Base-by-base conservation (phyloP, 2,329 filamentous ascomycete genomes). In the Aspergillus novoparasiticus region DNA sequence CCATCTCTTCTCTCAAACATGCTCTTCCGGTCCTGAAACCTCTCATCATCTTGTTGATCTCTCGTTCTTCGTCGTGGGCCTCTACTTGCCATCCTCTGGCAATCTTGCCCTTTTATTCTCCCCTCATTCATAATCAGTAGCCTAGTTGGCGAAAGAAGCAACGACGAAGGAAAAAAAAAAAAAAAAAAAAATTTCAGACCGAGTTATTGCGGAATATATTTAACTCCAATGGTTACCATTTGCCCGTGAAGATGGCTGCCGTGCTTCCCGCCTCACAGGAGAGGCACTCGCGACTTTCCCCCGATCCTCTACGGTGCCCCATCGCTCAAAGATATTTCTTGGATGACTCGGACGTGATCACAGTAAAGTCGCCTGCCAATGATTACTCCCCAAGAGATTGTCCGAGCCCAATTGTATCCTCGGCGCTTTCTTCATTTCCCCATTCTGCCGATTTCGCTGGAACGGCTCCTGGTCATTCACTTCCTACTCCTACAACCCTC, bases 401-500 rank as follows among this genome's bases (percentile, higher is more conserved):
- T 54, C 65, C 69, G 46, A 71, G 69, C 59, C 69, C 72, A 16
- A 57, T 72, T 41, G 60, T 75, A 16, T 74, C 76, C 10, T 77
- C 78, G 2, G 62, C 72, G 4, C 68, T 75, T 6, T 80, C 79
- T 14, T 78, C 79, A 23, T 69, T 73, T 6, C 72, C 75, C 2
- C 72, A 79, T 12, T 81, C 79, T 21, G 76, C 80, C 8, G 73
- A 69, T 45, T 72, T 78, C 64, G 70, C 71, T 4, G 73, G 72
- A 28, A 69, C 73, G 12, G 64, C 69, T 28, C 72, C 74, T 3
- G 71, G 71, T 6, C 68, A 72, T 60, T 67, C 73, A 4, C 74
- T 76, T 16, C 79, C 78, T 58, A 71, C 74, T 9, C 77, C 79
- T 4, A 73, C 77, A 48, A 75, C 78, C 16, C 66, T 78, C 19